Evolutionary conservation across 2,329 filamentous ascomycete genomes (phyloP), one percentile per base, ranked within the genome.

Genomic region (Fusarium gaditjirri): DNA sequence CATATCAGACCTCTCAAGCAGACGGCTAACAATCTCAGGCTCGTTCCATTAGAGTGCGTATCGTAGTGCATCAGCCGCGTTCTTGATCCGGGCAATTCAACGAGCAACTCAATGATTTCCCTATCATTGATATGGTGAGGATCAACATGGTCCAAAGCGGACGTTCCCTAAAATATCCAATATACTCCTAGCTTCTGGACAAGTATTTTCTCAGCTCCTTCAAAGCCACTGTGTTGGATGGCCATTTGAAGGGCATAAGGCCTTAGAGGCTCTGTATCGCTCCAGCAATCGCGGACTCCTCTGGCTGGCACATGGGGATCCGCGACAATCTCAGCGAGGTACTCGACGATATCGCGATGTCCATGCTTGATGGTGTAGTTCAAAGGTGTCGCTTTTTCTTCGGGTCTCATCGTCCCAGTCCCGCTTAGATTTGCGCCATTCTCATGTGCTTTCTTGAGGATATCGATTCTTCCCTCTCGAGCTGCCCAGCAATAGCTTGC

Each of bases 321-420:
- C 6, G 59, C 72, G 10, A 44, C 38, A 14, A 56, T 49, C 8
- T 65, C 43, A 16, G 70, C 50, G 31, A 75, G 39, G 16, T 57
- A 75, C 21, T 71, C 66, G 14, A 66, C 5, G n/a, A 69, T 49
- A 16, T 57, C 60, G 5, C 55, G 44, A 64, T 75, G 54, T 2
- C 52, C 55, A 19, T 75, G 41, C 25, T 61, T 29, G 7, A 71
- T 68, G 10, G 63, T 44, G 27, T 65, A 64, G 19, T 69, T 55
- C 6, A 75, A 54, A 36, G 58, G 63, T 6, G 55, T 60, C 3
- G 41, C 69, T 16, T 35, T 43, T 21, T 56, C 38, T 16, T 31
- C 33, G 19, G n/a, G 8, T 13, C 35, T 53, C 16, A 39, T 69
- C 5, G 29, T n/a, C 36, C 66, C 61, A 23, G 50, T 59, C 11